These are phyloP conservation scores for Ensete glaucum DNA, from an alignment of 176 grass and related monocot species.

Conservation along the genomic window DNA sequence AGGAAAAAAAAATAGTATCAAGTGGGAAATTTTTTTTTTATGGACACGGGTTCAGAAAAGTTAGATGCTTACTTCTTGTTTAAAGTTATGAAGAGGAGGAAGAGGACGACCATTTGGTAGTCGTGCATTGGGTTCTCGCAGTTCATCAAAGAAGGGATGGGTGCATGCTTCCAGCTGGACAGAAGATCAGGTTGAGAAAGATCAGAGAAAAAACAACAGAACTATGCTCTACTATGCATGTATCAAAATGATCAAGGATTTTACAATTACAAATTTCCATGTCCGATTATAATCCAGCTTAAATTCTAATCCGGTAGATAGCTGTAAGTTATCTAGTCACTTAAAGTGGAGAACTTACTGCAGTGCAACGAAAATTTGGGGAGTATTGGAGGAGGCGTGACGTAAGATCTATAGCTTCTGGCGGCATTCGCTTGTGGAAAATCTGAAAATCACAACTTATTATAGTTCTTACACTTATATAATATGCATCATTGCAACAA, in stretches of 20 bases:
- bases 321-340: too few species aligned
- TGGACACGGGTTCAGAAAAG: background rate
- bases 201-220: background rate
- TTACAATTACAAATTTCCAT: background rate
- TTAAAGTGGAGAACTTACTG: background rate
- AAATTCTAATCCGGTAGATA: background rate
- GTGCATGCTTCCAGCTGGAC: constrained; percentile 15
- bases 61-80: constrained; percentile 10
- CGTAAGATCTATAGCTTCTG: constrained; percentile 18
- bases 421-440: constrained; percentile 22
- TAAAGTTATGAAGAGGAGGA: constrained; percentile 19
- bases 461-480: too few species aligned
- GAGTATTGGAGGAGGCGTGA: constrained; percentile 22
- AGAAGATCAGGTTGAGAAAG: background rate
- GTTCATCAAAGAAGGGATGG: constrained; percentile 17
- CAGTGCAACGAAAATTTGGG: constrained; percentile 12
- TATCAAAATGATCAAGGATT: background rate
- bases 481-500: too few species aligned
- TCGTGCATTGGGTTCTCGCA: constrained; percentile 16
- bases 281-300: background rate
- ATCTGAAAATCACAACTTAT: background rate
- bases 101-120: constrained; percentile 10
- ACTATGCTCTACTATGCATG: background rate
- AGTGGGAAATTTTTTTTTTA: too few species aligned
- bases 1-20: too few species aligned